Evolutionary conservation across 108 stramenopile genomes (phyloP).

Genomic region (Hondaea fermentalgiana): DNA sequence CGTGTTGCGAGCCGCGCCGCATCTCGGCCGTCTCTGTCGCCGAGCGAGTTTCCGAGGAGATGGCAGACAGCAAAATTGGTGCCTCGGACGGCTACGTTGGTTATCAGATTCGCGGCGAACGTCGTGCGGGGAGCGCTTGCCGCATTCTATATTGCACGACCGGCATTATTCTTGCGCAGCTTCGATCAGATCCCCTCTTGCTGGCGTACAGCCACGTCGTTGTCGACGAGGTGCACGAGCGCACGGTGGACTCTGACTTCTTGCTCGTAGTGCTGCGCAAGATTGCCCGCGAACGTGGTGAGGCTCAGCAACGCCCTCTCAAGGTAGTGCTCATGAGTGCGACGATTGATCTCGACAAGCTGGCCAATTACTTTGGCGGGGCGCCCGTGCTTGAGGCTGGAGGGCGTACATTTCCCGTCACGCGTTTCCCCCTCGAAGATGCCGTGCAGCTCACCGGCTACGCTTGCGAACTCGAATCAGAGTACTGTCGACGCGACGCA

Average conservation of each 20-base stretch:
- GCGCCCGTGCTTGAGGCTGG: conserved; percentile 66
- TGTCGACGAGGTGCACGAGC: conserved; percentile 27
- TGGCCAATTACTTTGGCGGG: conserved; percentile 54
- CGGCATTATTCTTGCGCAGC: conserved; percentile 85
- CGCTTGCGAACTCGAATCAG: conserved; percentile 65
- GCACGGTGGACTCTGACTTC: conserved; percentile 12
- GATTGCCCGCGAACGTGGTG: conserved; percentile 10
- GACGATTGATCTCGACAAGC: conserved; percentile 53
- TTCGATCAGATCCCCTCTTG: conserved; percentile 68
- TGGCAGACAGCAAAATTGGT: conserved; percentile 44
- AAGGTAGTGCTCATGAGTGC: conserved; percentile 67
- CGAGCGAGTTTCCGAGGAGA: conserved; percentile 65
- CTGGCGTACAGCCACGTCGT: conserved; percentile 9
- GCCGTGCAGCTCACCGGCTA: conserved; percentile 67
- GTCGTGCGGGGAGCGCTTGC: conserved; percentile 52
- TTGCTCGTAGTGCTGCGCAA: neutral
- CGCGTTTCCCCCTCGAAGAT: conserved; percentile 68
- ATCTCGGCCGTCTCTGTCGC: conserved; percentile 70
- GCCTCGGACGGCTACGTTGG: conserved; percentile 66
- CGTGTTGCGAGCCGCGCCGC: conserved; percentile 73
- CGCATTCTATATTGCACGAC: conserved; percentile 88
- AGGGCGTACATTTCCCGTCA: conserved; percentile 71
- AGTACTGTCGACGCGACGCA: conserved; percentile 27
- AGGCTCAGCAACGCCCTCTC: conserved; percentile 47
- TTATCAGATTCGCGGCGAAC: conserved; percentile 79